Evolutionary conservation across 768 basidiomycete genomes (phyloP).

Genomic region (Serendipita sp.): DNA sequence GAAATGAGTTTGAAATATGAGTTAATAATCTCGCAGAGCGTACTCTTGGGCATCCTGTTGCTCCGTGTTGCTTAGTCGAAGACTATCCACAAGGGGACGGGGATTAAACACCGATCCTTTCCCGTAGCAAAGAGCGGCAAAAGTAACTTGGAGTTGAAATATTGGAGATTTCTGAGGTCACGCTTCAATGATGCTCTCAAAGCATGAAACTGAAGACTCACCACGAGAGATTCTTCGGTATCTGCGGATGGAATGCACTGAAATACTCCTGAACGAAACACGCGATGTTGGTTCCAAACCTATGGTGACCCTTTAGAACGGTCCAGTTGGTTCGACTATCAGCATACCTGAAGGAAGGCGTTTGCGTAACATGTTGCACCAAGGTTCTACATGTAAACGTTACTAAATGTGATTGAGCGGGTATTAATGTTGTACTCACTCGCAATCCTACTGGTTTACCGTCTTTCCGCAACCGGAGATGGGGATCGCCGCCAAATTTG

Average conservation of each 20-base stretch:
- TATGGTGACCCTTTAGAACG: constrained; percentile 18
- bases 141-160: constrained; percentile 27
- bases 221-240: constrained; percentile 28
- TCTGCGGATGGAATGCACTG: constrained; percentile 46
- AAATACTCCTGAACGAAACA: constrained; percentile 75
- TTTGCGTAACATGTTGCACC: constrained; percentile 97
- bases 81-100: constrained; percentile 63
- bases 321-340: neutral
- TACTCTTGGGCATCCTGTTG: constrained; percentile 98
- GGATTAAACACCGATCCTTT: constrained; percentile 65
- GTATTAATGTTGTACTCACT: constrained; percentile 25
- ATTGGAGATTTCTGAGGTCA: constrained; percentile 17
- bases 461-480: constrained; percentile 30
- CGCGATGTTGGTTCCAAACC: constrained; percentile 84
- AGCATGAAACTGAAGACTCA: constrained; percentile 12
- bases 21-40: constrained; percentile 14
- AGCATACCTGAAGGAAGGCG: constrained; percentile 68
- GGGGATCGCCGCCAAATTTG: constrained; percentile 42
- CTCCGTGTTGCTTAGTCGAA: constrained; percentile 63
- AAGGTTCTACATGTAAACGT: constrained; percentile 45
- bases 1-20: constrained; percentile 7
- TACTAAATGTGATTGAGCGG: neutral
- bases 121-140: constrained; percentile 73
- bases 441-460: constrained; percentile 61
- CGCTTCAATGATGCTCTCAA: neutral